These are phyloP conservation scores for Picea glauca DNA, from an alignment of 75 land plant species.

Conservation along the genomic window DNA sequence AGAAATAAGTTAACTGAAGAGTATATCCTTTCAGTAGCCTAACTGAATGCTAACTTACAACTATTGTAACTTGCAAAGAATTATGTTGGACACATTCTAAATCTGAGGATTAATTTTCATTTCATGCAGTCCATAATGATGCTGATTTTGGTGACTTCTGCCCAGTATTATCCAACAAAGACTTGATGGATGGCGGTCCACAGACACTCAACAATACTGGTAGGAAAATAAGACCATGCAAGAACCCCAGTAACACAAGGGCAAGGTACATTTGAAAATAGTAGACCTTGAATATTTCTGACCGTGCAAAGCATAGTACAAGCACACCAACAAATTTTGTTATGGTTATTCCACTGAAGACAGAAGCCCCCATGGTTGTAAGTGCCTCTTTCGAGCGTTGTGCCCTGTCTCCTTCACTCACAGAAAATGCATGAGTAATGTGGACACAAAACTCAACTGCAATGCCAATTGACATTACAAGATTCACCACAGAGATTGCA, in stretches of 20 bases:
- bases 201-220: conserved; percentile 63
- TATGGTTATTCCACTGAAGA: conserved; percentile 96
- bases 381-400: conserved; percentile 68
- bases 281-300: conserved; percentile 96
- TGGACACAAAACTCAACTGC: conserved; percentile 98
- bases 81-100: too few species aligned
- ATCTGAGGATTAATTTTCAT: too few species aligned
- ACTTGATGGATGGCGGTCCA: conserved; percentile 52
- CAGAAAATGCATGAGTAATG: conserved; percentile 87
- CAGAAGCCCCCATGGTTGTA: conserved; percentile 94
- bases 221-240: conserved; percentile 43
- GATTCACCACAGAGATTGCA: conserved; percentile 95
- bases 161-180: conserved; percentile 2
- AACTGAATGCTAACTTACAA: too few species aligned
- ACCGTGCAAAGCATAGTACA: conserved; percentile 81
- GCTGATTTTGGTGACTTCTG: neutral
- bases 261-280: conserved; percentile 95
- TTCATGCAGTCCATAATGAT: too few species aligned
- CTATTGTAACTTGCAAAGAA: too few species aligned
- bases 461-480: conserved; percentile 89
- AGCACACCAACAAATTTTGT: conserved; percentile 93
- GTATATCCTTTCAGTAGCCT: too few species aligned
- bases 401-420: conserved; percentile 67
- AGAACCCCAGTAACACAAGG: conserved; percentile 81
- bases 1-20: too few species aligned